Base-by-base conservation (phyloP, 495 filamentous ascomycete genomes). In the Penicillium subrubescens region DNA sequence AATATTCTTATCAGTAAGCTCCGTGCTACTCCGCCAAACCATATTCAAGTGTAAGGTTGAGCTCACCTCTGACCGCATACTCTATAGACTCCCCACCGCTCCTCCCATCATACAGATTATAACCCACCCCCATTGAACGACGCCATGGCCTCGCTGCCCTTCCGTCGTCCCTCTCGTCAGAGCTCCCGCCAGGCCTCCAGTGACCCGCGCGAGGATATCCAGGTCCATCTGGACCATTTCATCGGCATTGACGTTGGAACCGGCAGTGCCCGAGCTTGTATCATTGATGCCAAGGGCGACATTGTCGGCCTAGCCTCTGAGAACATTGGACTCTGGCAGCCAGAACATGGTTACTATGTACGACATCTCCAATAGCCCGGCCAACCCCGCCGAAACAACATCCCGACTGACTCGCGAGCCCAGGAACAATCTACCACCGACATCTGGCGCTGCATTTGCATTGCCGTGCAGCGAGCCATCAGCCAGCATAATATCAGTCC, bases 401-500 rank as follows among this genome's bases (percentile, higher is more conserved):
- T 14, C 33, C 33, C 19, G 48, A 53, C 71, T 76, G 58, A 79
- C 55, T 17, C 19, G n/a, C n/a, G 35, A 31, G 34, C 33, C n/a
- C 62, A 96, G 92, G 95, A 99, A 82, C 95, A 99, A 94, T 97
- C 94, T 19, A 99, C 95, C 1, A 90, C 85, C 55, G 92, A 99
- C 77, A 98, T 98, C 67, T 99, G 95, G 95, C 83, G 86, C 54
- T 90, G 91, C 73, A 95, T 99, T 73, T 95, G 92, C 73, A 77
- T 81, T 57, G 93, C 91, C 41, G 91, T 96, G 34, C 88, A 91
- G 62, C 84, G 87, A 37, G 91, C 91, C 34, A 81, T 97, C 67
- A 84, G 83, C 70, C 87, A 94, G 72, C 89, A 95, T 59, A 89
- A 87, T 69, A 87, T 97, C 71, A 87, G 91, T 66, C 84, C 89